phyloP scores from a whole-genome alignment of 2,329 filamentous ascomycete genomes.

The Diatrype stigma region DNA sequence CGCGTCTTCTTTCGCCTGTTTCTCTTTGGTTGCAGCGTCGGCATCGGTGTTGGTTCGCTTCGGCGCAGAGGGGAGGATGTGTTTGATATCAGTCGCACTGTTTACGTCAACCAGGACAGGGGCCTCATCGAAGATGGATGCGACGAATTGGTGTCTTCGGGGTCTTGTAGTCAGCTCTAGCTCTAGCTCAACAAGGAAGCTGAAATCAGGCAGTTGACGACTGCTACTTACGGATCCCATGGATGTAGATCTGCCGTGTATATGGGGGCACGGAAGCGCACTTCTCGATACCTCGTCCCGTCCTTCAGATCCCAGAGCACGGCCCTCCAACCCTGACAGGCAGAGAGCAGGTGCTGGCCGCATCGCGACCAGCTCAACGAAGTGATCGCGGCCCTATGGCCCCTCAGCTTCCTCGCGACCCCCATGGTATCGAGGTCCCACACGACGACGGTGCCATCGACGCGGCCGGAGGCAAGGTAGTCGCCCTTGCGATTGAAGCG shows the following conservation, averaged over 20 bases:
- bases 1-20: slow-evolving; percentile 84
- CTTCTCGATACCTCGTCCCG: slow-evolving; percentile 69
- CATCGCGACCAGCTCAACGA: slow-evolving; percentile 93
- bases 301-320: slow-evolving; percentile 87
- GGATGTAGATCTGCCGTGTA: slow-evolving; percentile 97
- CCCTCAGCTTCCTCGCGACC: slow-evolving; percentile 87
- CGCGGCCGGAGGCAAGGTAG: slow-evolving; percentile 87
- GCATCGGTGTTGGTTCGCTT: slow-evolving; percentile 67
- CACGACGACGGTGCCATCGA: slow-evolving; percentile 90
- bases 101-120: slow-evolving; percentile 82
- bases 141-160: slow-evolving; percentile 76
- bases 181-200: too few species aligned
- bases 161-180: slow-evolving; percentile 22
- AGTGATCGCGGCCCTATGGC: slow-evolving; percentile 90
- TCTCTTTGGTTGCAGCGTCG: slow-evolving; percentile 70
- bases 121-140: slow-evolving; percentile 89
- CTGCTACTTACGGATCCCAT: slow-evolving; percentile 76
- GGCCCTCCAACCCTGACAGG: slow-evolving; percentile 94
- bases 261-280: slow-evolving; percentile 87
- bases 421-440: slow-evolving; percentile 98
- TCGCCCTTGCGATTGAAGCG: slow-evolving; percentile 95
- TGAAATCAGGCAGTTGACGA: too few species aligned
- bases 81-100: slow-evolving; percentile 65
- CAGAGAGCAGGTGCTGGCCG: slow-evolving; percentile 85
- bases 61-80: slow-evolving; percentile 75